A percentile compares a stretch with the other conserved stretches of the same genome.
These are phyloP conservation scores for Fusarium pseudograminearum DNA, from an alignment of 2,329 filamentous ascomycete genomes.

Conservation along the genomic window DNA sequence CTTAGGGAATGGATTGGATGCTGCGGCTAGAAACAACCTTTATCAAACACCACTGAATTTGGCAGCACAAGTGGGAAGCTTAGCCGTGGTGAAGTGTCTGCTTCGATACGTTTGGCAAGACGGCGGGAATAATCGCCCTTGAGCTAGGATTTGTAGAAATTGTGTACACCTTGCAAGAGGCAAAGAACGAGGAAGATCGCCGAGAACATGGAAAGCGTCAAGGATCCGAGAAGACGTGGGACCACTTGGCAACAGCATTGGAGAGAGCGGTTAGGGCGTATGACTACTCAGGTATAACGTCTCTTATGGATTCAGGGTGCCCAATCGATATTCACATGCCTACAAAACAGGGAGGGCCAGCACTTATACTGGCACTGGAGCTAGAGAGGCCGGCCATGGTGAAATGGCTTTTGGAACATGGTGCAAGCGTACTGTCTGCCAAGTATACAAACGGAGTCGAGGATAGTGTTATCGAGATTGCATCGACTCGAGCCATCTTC, in stretches of 20 bases:
- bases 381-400: background rate
- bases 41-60: background rate
- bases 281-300: background rate
- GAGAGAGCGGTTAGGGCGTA: background rate
- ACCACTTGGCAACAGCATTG: background rate
- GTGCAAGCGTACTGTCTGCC: background rate
- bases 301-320: background rate
- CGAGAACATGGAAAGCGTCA: background rate
- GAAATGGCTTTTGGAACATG: background rate
- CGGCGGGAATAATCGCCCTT: background rate
- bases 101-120: background rate
- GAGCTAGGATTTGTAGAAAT: background rate
- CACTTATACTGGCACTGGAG: background rate
- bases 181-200: background rate
- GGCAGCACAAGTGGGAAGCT: background rate
- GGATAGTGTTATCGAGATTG: background rate
- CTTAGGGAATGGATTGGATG: background rate
- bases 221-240: fast-evolving
- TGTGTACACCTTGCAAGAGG: background rate
- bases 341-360: background rate
- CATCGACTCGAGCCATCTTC: background rate
- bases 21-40: background rate
- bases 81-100: background rate
- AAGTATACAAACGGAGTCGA: background rate
- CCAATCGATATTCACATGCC: background rate